Base-by-base conservation (phyloP, 2,329 filamentous ascomycete genomes). In the Cercospora janseana region DNA sequence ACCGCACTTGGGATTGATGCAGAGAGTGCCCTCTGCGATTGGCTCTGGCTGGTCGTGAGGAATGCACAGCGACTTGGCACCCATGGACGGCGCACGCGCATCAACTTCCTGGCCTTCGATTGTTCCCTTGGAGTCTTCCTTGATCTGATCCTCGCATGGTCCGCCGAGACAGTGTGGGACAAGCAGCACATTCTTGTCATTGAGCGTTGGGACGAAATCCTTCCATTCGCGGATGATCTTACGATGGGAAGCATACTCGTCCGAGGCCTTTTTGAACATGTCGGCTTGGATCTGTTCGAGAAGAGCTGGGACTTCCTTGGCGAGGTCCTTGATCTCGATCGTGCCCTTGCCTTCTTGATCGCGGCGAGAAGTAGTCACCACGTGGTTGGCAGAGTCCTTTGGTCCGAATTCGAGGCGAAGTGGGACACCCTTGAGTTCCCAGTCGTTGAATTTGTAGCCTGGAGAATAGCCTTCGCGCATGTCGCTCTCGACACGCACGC, bases 401-500 rank as follows among this genome's bases (percentile, higher is more conserved):
- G 93, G 92, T 4, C 94, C 94, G 66, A 95, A 95, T 71, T 98
- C 93, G 52, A 98, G 79, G 52, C 93, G 87, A 28, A 98, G 81
- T 38, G 94, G 93, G 32, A 97, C 87, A 68, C 94, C 93, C 74
- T 92, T 94, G 63, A 97, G 79, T 71, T 98, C 94, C 89, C 90
- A 96, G 73, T 98, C 91, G 73, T 94, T 95, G 78, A 98, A 98
- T 73, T 98, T 98, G 85, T 87, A 97, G 58, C 89, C 90, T 29
- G 93, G 91, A 54, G 90, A 83, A 70, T 97, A 95, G 59, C 87
- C 87, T 44, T 97, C 92, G 52, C 94, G 85, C 68, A 83, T 80
- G 68, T 98, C 93, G 44, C 85, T 81, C 59, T 94, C 86, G 51
- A 82, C 81, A 51, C 93, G 87, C 29, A 98, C 76, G 49, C 85